Evolutionary conservation across 768 basidiomycete species (phyloP), one percentile per base, ranked within the genome.

Genomic region (Russula vinacea): DNA sequence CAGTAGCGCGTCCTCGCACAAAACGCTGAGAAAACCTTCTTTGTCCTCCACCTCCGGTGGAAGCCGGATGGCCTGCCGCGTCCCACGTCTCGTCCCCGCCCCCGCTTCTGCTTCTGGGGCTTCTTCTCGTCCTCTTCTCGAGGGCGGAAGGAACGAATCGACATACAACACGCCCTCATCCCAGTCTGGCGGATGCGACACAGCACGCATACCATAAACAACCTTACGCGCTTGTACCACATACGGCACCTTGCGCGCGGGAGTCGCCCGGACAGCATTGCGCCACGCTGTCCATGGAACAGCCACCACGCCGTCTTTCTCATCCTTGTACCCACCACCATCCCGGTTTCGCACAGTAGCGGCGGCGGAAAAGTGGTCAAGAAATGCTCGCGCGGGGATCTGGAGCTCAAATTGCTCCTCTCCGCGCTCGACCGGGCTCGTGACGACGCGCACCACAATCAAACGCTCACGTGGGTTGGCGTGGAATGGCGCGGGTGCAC

Each of bases 1-100:
- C 33, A 65, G 14, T 19, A 65, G n/a, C 42, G 49, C 64, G 26
- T 65, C 64, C 55, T 65, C 64, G 33, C 59, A 65, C 19, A 65
- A 19, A 22, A 51, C 55, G 17, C 55, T 61, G 40, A 44, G 13
- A 39, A 61, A 7, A 13, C 45, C 37, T n/a, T 17, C 8, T 40
- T 56, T 56, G 8, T 16, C 32, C 3, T n/a, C 32, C 11, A 22
- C 22, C 37, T 56, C 54, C 5, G 16, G 19, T 2, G 59, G 59
- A 1, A 65, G 19, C 33, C 6, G 29, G 6, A 65, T 33, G 5
- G 24, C 24, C 33, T 60, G 64, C 2, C 59, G 59, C 7, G 24
- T 60, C 29, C 22, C 39, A 8, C 10, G 14, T 2, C 51, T 16
- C n/a, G 14, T 19, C 17, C 26, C 29, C 11, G 3, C 22, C 3